Percentiles rank a stretch among this genome's conserved stretches.
Evolutionary conservation across 148 eudicot genomes (phyloP).

Genomic region (Rhododendron simsii): DNA sequence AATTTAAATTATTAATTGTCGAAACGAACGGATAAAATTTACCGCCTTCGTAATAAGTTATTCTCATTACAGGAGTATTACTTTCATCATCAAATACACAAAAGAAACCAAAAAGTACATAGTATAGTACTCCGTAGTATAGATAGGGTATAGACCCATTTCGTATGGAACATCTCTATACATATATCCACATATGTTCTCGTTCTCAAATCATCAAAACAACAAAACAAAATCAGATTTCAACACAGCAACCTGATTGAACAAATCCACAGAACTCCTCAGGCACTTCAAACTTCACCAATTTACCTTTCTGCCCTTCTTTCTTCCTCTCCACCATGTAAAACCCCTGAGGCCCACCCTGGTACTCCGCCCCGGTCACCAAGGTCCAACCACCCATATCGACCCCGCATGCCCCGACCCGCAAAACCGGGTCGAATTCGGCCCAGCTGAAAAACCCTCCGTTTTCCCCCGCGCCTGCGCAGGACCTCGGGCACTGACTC

Average conservation of each 20-base stretch:
- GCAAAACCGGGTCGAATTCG: slow-evolving; percentile 24
- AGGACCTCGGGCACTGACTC: slow-evolving; percentile 52
- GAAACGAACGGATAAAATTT: too few relatives aligned
- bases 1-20: too few relatives aligned
- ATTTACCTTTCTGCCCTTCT: slow-evolving; percentile 35
- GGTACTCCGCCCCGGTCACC: slow-evolving; percentile 45
- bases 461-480: slow-evolving; percentile 29
- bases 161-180: neutral
- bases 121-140: too few relatives aligned
- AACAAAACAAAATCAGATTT: slow-evolving; percentile 19
- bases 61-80: too few relatives aligned
- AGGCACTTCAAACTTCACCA: slow-evolving; percentile 43
- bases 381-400: slow-evolving; percentile 40
- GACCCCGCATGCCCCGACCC: slow-evolving; percentile 44
- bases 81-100: neutral
- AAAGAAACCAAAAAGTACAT: neutral
- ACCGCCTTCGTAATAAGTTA: too few relatives aligned
- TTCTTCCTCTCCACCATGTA: slow-evolving; percentile 21
- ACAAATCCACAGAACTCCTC: slow-evolving; percentile 49
- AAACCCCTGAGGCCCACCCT: slow-evolving; percentile 43
- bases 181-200: neutral
- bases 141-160: neutral
- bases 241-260: slow-evolving; percentile 61
- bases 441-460: slow-evolving; percentile 46
- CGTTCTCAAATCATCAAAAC: too few relatives aligned